A percentile compares a stretch with the other conserved stretches of the same genome.
Evolutionary conservation across 192 early-diverging fungal species (phyloP).

Genomic region (Backusella sp.): DNA sequence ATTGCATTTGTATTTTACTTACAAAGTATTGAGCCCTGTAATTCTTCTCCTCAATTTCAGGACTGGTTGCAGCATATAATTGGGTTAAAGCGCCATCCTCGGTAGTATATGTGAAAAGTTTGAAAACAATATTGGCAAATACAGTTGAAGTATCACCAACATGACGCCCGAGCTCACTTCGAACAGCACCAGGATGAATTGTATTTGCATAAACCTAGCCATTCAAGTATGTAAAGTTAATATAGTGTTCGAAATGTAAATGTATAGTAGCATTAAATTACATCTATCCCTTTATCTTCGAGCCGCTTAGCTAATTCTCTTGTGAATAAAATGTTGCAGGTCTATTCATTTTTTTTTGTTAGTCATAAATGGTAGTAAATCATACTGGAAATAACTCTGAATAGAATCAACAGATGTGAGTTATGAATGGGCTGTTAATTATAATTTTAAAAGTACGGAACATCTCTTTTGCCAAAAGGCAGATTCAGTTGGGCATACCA

Average conservation of each 20-base stretch:
- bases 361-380: background rate
- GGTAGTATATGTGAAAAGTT: constrained; percentile 13
- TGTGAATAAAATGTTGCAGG: constrained; percentile 32
- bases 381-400: background rate
- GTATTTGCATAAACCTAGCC: constrained; percentile 26
- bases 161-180: constrained; percentile 24
- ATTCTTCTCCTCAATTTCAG: constrained; percentile 48
- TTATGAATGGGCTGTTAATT: background rate
- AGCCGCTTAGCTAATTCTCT: constrained; percentile 25
- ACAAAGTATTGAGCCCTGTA: constrained; percentile 40
- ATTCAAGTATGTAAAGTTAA: background rate
- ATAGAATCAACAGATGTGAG: background rate
- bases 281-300: constrained; percentile 27
- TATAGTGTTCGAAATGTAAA: background rate
- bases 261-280: background rate
- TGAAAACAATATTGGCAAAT: background rate
- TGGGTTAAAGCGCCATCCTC: constrained; percentile 48
- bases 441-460: background rate
- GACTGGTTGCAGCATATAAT: constrained; percentile 50
- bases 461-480: background rate
- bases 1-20: background rate
- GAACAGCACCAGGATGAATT: constrained; percentile 30
- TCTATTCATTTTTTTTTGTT: background rate
- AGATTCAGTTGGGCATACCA: background rate
- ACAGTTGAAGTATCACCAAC: background rate